phyloP scores from a whole-genome alignment of 2,329 filamentous ascomycete species.

The Amylocarpus encephaloides region DNA sequence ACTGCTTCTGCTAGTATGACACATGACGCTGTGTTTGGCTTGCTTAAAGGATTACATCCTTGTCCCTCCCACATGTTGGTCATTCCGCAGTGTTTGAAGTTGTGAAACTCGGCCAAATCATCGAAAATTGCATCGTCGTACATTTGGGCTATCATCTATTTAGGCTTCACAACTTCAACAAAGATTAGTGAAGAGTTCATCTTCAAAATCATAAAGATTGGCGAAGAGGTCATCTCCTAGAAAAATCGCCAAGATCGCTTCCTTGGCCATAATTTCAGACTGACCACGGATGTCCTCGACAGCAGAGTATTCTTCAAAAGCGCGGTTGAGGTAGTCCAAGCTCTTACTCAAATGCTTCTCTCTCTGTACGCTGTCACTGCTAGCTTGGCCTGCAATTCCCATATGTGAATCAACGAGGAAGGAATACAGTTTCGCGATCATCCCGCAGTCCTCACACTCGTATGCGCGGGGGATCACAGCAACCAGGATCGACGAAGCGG shows the following conservation, averaged over 20 bases:
- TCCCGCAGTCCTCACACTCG: conserved; percentile 50
- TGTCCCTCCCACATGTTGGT: no score
- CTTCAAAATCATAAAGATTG: conserved; percentile 54
- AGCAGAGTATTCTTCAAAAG: conserved; percentile 44
- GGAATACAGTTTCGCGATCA: conserved; percentile 53
- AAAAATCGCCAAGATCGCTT: conserved; percentile 56
- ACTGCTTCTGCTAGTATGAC: no score
- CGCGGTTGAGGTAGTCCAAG: conserved; percentile 26
- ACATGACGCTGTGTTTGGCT: no score
- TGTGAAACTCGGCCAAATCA: no score
- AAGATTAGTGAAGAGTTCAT: conserved; percentile 48
- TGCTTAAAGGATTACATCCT: no score
- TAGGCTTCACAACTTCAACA: conserved; percentile 27
- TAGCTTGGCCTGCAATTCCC: conserved; percentile 49
- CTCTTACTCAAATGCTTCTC: conserved; percentile 43
- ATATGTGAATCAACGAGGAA: conserved; percentile 58
- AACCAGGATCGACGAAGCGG: conserved; percentile 49
- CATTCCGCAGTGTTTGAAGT: no score
- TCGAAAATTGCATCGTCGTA: no score
- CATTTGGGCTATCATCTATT: conserved; percentile 19
- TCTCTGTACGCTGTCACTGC: conserved; percentile 32
- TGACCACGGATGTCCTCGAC: conserved; percentile 54
- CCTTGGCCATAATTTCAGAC: conserved; percentile 60
- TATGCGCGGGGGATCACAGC: conserved; percentile 59
- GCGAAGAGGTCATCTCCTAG: conserved; percentile 48